These are phyloP conservation scores for Pseudopyricularia javanii DNA, from an alignment of 2,329 filamentous ascomycete species.

Conservation along the genomic window DNA sequence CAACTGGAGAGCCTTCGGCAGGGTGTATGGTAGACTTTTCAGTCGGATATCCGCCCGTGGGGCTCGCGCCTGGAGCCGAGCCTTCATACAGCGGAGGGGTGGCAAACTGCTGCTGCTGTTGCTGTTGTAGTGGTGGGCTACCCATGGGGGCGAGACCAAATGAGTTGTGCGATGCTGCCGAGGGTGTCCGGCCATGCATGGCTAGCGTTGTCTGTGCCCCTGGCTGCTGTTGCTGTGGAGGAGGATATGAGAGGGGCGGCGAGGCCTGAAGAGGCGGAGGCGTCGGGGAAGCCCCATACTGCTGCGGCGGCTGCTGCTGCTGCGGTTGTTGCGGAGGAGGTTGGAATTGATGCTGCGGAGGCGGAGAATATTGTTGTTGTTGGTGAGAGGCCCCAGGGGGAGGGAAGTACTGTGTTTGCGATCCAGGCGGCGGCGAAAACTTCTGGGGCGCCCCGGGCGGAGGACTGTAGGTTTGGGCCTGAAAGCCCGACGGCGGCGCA, in stretches of 20 bases:
- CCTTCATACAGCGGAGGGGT: constrained; percentile 19
- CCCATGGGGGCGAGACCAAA: not conserved
- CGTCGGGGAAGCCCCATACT: constrained; percentile 14
- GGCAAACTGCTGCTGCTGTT: constrained; percentile 12
- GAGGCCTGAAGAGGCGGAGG: constrained; percentile 16
- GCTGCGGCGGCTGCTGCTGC: constrained; percentile 21
- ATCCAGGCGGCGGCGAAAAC: constrained; percentile 17
- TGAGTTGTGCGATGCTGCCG: constrained; percentile 13
- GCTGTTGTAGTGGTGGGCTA: constrained; percentile 2
- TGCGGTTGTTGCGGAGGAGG: not conserved
- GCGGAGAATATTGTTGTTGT: not conserved
- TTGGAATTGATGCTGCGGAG: not conserved
- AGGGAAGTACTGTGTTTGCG: constrained; percentile 1
- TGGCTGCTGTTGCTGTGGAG: constrained; percentile 15
- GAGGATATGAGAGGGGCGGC: constrained; percentile 16
- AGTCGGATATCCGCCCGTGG: constrained; percentile 12
- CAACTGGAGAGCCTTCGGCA: constrained; percentile 11
- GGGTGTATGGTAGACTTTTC: constrained; percentile 14
- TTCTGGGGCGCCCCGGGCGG: constrained; percentile 14
- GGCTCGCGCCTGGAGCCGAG: constrained; percentile 4
- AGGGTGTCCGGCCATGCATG: constrained; percentile 20
- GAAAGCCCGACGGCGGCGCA: constrained; percentile 17
- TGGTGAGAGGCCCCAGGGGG: constrained; percentile 1
- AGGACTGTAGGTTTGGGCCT: constrained; percentile 19
- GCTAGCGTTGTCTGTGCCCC: constrained; percentile 19